A percentile compares a stretch with the other conserved stretches of the same genome.
Conservation (phyloP, 352 stramenopile genomes). For the Phytophthora citrophthora region DNA sequence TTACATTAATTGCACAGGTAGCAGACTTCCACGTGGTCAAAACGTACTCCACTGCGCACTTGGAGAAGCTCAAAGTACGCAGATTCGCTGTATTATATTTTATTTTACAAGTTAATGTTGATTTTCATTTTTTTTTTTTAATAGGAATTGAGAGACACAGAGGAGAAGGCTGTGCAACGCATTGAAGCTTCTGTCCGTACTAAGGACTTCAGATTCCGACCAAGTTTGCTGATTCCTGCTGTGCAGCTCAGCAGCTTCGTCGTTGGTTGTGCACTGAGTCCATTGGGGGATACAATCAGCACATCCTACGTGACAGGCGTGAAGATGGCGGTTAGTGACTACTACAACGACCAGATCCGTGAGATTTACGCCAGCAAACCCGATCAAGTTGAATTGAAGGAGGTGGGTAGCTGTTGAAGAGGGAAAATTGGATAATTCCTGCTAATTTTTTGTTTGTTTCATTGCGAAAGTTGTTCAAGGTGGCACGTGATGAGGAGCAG, state of each 20-base stretch:
- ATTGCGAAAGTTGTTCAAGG: conserved; percentile 60
- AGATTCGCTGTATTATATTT: neutral
- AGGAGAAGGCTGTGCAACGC: conserved; percentile 57
- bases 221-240: conserved; percentile 64
- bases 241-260: conserved; percentile 57
- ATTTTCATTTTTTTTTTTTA: conserved; percentile 1
- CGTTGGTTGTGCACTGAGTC: conserved; percentile 57
- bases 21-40: conserved; percentile 35
- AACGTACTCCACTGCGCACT: conserved; percentile 47
- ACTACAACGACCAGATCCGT: conserved; percentile 91
- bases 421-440: conserved; percentile 22
- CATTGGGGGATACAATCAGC: conserved; percentile 66
- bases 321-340: conserved; percentile 83
- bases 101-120: neutral
- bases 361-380: conserved; percentile 80
- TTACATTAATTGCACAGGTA: conserved; percentile 29
- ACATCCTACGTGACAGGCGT: conserved; percentile 74
- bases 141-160: conserved; percentile 55
- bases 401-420: conserved; percentile 34
- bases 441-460: no score
- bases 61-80: conserved; percentile 55
- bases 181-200: conserved; percentile 50
- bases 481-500: conserved; percentile 73
- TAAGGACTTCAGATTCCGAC: conserved; percentile 68
- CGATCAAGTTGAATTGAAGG: conserved; percentile 68